Percentiles rank a stretch among this genome's conserved stretches.
Evolutionary conservation across 2,329 filamentous ascomycete genomes (phyloP).

Genomic region (Stachybotrys chartarum): DNA sequence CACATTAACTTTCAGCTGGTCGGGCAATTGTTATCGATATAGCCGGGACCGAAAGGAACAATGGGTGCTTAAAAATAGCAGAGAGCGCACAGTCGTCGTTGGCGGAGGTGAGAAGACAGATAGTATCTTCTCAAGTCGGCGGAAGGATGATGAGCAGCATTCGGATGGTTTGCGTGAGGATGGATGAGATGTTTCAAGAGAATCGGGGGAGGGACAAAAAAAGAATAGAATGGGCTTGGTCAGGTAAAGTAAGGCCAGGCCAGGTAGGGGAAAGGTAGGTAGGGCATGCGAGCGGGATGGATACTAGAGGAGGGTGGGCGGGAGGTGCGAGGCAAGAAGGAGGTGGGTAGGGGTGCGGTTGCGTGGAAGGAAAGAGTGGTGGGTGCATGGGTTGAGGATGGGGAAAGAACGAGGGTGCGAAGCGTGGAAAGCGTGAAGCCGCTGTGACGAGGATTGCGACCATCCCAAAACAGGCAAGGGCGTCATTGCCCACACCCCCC

Average conservation of each 20-base stretch:
- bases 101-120: background rate
- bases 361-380: background rate
- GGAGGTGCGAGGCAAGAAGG: background rate
- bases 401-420: background rate
- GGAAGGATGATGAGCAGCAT: background rate
- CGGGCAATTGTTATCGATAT: background rate
- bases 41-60: background rate
- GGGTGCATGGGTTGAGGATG: background rate
- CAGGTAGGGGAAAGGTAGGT: background rate
- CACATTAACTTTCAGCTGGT: background rate
- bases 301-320: background rate
- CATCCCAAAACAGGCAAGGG: conserved; percentile 6
- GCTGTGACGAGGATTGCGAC: conserved; percentile 14
- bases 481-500: background rate
- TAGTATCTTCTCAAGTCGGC: background rate
- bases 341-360: background rate
- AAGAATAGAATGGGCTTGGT: background rate
- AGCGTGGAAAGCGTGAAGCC: conserved; percentile 7
- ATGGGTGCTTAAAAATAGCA: background rate
- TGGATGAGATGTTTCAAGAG: background rate
- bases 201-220: background rate
- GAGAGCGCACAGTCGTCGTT: background rate
- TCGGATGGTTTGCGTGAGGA: background rate
- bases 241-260: background rate
- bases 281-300: background rate